phyloP scores from a whole-genome alignment of 257 asterid genomes.

The Nicotiana benthamiana region DNA sequence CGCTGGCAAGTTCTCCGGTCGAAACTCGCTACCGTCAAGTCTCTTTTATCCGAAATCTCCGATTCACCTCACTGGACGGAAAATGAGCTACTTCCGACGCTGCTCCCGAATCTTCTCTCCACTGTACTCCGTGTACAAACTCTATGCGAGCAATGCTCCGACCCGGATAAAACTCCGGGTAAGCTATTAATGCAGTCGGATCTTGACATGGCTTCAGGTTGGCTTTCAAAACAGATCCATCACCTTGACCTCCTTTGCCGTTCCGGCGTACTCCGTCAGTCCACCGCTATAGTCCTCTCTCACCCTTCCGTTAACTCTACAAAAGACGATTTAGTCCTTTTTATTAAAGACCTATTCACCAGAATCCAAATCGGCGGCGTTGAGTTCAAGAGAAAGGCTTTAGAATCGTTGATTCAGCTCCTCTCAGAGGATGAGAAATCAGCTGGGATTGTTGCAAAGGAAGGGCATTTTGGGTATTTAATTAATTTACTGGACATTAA shows the following conservation, averaged over 20 bases:
- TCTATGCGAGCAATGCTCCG: conserved; percentile 43
- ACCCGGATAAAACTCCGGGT: conserved; percentile 43
- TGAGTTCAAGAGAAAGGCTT: conserved; percentile 72
- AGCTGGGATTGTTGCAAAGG: conserved; percentile 48
- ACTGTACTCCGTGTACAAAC: conserved; percentile 54
- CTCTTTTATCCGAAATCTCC: conserved; percentile 45
- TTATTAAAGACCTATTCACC: conserved; percentile 62
- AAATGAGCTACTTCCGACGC: conserved; percentile 45
- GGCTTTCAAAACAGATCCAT: conserved; percentile 62
- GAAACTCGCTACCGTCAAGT: conserved; percentile 42
- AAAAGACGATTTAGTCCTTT: conserved; percentile 50
- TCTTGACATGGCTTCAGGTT: conserved; percentile 83
- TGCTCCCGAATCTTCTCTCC: conserved; percentile 48
- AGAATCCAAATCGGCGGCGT: conserved; percentile 85
- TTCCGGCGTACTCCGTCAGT: conserved; percentile 84
- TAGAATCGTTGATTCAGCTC: conserved; percentile 58
- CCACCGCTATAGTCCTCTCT: conserved; percentile 89
- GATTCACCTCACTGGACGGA: conserved; percentile 73
- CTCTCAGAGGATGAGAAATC: conserved; percentile 52
- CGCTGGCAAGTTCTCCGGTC: conserved; percentile 69
- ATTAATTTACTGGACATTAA: conserved; percentile 50
- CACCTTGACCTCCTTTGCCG: conserved; percentile 74
- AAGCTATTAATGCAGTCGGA: conserved; percentile 95
- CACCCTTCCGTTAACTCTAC: conserved; percentile 49
- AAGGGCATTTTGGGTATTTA: conserved; percentile 51